Evolutionary conservation across 208 protist species (phyloP), one percentile per base, ranked within the genome.

Genomic region (Acanthamoeba triangularis): DNA sequence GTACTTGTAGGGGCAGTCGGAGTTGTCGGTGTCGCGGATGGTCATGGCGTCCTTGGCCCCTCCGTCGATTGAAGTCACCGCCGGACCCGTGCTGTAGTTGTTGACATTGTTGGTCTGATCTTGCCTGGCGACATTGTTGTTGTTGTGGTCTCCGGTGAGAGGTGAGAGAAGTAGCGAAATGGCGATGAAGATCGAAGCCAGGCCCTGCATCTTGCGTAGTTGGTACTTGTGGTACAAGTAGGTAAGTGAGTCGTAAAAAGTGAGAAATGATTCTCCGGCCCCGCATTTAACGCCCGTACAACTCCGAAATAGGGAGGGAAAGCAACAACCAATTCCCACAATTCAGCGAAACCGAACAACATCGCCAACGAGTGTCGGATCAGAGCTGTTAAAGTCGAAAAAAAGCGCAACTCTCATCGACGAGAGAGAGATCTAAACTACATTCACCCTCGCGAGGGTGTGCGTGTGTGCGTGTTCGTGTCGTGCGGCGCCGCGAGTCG

Each of bases 1-100:
- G 59, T 65, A 65, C 23, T 65, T 65, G 23, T 30, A n/a, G 23
- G 59, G 25, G 59, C 59, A 65, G 59, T 23, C 25, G 59, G 59
- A 23, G 25, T 23, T 30, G 59, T 65, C 59, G 59, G 11, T 65
- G 14, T 20, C 69, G 7, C 69, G 14, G 59, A 41, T 44, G n/a
- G 69, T 78, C 69, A 78, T 78, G 16, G 69, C 69, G 69, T 78
- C 33, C 69, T 78, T 44, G 69, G n/a, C 69, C 14, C 37, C 69
- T 47, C 14, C 37, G 33, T 78, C 33, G 69, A 78, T 44, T 10
- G 69, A 47, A 10, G 69, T 35, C 30, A 78, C 69, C 14, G n/a
- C 69, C 69, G 37, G 69, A 44, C 23, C 37, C 8, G 65, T 61
- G 65, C 33, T 10, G 65, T 20, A 11, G 65, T 2, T 16, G 65